Evolutionary conservation across 495 filamentous ascomycete genomes (phyloP).

Genomic region (Oidiodendron maius): DNA sequence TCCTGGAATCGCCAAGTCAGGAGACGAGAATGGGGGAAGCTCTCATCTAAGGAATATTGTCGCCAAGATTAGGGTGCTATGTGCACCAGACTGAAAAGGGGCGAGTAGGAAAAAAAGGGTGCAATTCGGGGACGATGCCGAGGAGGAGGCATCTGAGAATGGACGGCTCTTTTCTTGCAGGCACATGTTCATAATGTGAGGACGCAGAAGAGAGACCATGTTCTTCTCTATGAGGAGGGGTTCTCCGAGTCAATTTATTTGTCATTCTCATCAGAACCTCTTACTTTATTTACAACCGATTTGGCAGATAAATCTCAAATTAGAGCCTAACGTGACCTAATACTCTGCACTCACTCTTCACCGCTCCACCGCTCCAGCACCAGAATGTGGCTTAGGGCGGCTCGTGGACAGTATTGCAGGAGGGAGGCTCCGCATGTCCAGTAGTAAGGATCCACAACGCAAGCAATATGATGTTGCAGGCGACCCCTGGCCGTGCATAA

Average conservation of each 20-base stretch:
- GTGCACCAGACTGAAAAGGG: constrained; percentile 35
- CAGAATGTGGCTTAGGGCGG: too few relatives aligned
- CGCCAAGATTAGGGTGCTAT: constrained; percentile 46
- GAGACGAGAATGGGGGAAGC: constrained; percentile 48
- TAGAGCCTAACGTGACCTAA: too few relatives aligned
- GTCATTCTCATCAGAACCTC: too few relatives aligned
- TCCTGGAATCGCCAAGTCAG: constrained; percentile 46
- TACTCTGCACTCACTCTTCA: too few relatives aligned
- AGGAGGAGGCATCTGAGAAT: not conserved
- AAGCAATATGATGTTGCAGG: too few relatives aligned
- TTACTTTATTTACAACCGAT: too few relatives aligned
- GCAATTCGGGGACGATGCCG: not conserved
- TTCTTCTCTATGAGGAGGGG: not conserved
- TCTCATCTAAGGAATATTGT: constrained; percentile 49
- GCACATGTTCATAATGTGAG: not conserved
- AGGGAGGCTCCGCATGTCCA: too few relatives aligned
- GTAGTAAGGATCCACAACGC: too few relatives aligned
- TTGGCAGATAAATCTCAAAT: too few relatives aligned
- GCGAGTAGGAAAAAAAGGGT: not conserved
- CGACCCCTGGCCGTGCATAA: too few relatives aligned
- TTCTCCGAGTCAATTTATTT: not conserved
- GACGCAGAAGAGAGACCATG: not conserved
- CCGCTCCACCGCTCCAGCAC: too few relatives aligned
- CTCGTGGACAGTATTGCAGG: too few relatives aligned
- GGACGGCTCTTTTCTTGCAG: not conserved